Evolutionary conservation across 2,329 filamentous ascomycete genomes (phyloP).

Genomic region (Pseudogymnoascus sp.): DNA sequence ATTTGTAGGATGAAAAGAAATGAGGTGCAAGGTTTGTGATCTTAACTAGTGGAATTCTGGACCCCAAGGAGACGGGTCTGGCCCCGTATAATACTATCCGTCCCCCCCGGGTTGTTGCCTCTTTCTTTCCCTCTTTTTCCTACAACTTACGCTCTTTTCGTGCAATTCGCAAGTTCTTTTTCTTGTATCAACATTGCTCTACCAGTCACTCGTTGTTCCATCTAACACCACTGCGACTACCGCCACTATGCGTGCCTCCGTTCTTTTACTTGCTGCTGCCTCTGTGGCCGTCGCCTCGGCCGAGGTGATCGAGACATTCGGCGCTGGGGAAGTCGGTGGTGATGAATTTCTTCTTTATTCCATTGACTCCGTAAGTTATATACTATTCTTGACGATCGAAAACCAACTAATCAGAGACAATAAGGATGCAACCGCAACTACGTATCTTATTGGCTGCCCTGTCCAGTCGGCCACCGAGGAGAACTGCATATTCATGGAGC

Average conservation of each 20-base stretch:
- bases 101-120: background rate
- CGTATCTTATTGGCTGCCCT: background rate
- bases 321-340: background rate
- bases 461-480: background rate
- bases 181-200: background rate
- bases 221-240: background rate
- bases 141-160: background rate
- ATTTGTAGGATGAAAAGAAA: background rate
- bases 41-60: background rate
- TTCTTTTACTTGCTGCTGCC: background rate
- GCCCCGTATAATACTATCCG: background rate
- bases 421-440: background rate
- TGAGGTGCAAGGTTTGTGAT: background rate
- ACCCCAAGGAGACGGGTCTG: background rate
- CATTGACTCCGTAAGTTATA: background rate
- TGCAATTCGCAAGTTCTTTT: background rate
- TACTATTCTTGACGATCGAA: background rate
- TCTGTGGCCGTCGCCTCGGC: background rate
- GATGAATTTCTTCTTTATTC: background rate
- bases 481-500: background rate
- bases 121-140: background rate
- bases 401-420: background rate
- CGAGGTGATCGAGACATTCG: background rate
- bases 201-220: background rate
- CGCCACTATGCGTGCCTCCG: conserved; percentile 1